A percentile compares a stretch with the other conserved stretches of the same genome.
Conservation (phyloP, 1,284 basidiomycete genomes). For the Ustilago vetiveriae region DNA sequence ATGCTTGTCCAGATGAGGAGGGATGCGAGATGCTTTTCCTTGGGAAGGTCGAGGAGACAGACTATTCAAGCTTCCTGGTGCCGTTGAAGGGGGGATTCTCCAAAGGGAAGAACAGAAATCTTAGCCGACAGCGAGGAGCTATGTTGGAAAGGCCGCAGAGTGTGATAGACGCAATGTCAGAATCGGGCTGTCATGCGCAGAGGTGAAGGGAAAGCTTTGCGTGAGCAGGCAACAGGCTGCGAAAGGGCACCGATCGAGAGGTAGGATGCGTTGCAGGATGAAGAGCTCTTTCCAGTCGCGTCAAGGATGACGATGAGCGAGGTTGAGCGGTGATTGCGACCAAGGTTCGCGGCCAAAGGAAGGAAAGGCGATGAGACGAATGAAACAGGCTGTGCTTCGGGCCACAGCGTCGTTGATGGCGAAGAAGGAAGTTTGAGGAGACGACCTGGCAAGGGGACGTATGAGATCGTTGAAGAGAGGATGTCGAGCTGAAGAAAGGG, state of each 20-base stretch:
- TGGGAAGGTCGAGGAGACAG: background rate
- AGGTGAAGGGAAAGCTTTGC: too few relatives aligned
- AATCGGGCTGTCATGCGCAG: background rate
- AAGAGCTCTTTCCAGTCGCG: conserved; percentile 18
- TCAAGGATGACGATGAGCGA: conserved; percentile 4
- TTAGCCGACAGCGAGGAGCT: background rate
- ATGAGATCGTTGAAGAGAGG: background rate
- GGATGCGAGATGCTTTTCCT: conserved; percentile 17
- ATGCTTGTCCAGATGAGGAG: conserved; percentile 22
- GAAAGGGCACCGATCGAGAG: background rate
- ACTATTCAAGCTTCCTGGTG: too few relatives aligned
- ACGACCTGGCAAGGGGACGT: background rate
- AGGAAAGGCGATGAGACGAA: conserved; percentile 6
- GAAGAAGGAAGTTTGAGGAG: conserved; percentile 6
- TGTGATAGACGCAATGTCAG: background rate
- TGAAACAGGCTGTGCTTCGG: conserved; percentile 19
- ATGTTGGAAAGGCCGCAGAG: background rate
- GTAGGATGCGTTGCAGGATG: conserved; percentile 1
- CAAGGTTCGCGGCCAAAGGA: conserved; percentile 1
- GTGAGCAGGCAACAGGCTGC: background rate
- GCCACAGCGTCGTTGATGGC: background rate
- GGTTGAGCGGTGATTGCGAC: conserved; percentile 3
- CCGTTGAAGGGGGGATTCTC: background rate
- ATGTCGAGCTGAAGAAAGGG: conserved; percentile 12
- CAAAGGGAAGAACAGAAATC: background rate